Percentiles rank a stretch among this genome's conserved stretches.
These are phyloP conservation scores for Candida taoyuanica DNA, from an alignment of 805 yeast species.

Conservation along the genomic window DNA sequence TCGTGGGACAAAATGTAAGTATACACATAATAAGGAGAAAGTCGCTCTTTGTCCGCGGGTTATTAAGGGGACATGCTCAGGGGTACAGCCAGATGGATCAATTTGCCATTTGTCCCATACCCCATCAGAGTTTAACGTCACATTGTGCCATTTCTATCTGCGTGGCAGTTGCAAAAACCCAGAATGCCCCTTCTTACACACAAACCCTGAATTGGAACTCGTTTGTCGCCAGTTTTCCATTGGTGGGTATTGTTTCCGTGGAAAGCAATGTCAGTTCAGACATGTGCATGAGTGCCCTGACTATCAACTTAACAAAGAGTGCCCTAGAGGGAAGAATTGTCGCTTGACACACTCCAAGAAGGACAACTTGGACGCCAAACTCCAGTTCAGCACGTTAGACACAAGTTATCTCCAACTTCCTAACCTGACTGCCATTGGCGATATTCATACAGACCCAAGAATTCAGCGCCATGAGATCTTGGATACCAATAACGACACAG, in stretches of 20 bases:
- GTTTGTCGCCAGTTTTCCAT: slow-evolving; percentile 65
- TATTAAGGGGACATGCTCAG: slow-evolving; percentile 42
- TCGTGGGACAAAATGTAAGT: slow-evolving; percentile 48
- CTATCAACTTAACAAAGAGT: slow-evolving; percentile 52
- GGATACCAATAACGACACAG: slow-evolving; percentile 7
- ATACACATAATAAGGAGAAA: slow-evolving; percentile 45
- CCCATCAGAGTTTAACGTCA: slow-evolving; percentile 55
- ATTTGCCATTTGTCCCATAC: slow-evolving; percentile 53
- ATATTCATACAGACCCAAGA: slow-evolving; percentile 23
- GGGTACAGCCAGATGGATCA: slow-evolving; percentile 22
- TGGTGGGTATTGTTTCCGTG: slow-evolving; percentile 65
- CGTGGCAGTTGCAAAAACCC: slow-evolving; percentile 43
- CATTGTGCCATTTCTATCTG: slow-evolving; percentile 50
- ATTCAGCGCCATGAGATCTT: slow-evolving; percentile 20
- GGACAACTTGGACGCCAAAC: slow-evolving; percentile 22
- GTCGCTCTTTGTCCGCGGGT: slow-evolving; percentile 52
- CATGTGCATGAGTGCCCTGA: slow-evolving; percentile 72
- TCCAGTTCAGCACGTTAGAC: slow-evolving; percentile 21
- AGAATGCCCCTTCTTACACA: slow-evolving; percentile 49
- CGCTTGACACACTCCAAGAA: slow-evolving; percentile 44
- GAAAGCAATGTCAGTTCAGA: slow-evolving; percentile 48
- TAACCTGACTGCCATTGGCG: slow-evolving; percentile 16
- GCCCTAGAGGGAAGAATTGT: slow-evolving; percentile 51
- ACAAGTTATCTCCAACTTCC: slow-evolving; percentile 22
- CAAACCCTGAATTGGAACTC: slow-evolving; percentile 36